Evolutionary conservation across 2,329 filamentous ascomycete genomes (phyloP).

Genomic region (Chaetoscypha palmicola): DNA sequence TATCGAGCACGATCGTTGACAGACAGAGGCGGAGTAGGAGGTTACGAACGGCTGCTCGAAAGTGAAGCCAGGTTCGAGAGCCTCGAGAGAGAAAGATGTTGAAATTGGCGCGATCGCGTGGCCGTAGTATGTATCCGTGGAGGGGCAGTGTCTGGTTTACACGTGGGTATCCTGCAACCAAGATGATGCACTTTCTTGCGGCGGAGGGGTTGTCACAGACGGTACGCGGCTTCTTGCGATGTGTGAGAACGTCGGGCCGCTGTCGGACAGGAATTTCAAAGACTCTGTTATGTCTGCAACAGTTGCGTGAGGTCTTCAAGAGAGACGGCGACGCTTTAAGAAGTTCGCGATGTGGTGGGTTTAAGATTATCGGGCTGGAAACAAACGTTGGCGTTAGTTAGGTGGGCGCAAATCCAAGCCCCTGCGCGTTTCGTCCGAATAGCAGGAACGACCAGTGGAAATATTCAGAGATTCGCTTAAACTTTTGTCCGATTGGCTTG

Average conservation of each 20-base stretch:
- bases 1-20: too few species aligned
- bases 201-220: not conserved
- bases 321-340: too few species aligned
- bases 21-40: too few species aligned
- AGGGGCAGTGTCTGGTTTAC: not conserved
- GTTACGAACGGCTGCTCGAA: too few species aligned
- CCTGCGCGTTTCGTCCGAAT: not conserved
- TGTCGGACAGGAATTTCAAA: too few species aligned
- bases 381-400: not conserved
- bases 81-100: not conserved
- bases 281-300: too few species aligned
- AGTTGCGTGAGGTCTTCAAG: too few species aligned
- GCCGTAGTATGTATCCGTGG: not conserved
- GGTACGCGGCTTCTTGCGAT: not conserved
- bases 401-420: not conserved
- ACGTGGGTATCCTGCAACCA: not conserved
- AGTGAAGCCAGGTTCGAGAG: not conserved
- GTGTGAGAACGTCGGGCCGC: not conserved
- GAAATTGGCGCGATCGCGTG: not conserved
- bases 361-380: not conserved
- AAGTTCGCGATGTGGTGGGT: not conserved
- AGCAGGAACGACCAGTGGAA: too few species aligned
- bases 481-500: not conserved
- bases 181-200: not conserved
- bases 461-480: not conserved